Evolutionary conservation across 2,329 filamentous ascomycete genomes (phyloP).

Genomic region (Paramyrothecium sp.): DNA sequence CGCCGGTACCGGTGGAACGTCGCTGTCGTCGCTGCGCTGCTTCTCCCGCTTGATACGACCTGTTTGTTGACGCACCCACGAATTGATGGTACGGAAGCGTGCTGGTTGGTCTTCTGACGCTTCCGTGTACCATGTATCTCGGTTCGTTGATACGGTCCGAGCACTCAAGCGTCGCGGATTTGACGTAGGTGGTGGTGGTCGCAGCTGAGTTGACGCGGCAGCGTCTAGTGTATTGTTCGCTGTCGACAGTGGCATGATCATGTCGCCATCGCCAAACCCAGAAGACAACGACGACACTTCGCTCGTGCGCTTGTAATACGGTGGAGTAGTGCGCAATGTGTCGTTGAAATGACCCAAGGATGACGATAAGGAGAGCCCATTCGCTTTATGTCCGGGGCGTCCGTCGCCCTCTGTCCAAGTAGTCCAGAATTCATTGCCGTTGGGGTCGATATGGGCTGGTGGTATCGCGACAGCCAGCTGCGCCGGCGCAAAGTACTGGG

Average conservation of each 20-base stretch:
- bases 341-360: slow-evolving; percentile 10
- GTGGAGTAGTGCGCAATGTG: slow-evolving; percentile 12
- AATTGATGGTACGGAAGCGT: slow-evolving; percentile 56
- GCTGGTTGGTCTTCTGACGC: slow-evolving; percentile 53
- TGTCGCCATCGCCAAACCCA: slow-evolving; percentile 62
- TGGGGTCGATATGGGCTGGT: neutral
- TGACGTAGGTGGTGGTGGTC: slow-evolving; percentile 12
- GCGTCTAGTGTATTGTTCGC: slow-evolving; percentile 7
- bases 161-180: neutral
- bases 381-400: slow-evolving; percentile 2
- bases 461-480: neutral
- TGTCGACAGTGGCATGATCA: slow-evolving; percentile 41
- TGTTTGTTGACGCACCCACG: slow-evolving; percentile 66
- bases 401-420: neutral
- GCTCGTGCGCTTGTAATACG: slow-evolving; percentile 37
- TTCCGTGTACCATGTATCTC: slow-evolving; percentile 53
- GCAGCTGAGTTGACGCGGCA: slow-evolving; percentile 6
- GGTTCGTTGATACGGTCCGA: slow-evolving; percentile 11
- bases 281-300: slow-evolving; percentile 62
- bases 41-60: slow-evolving; percentile 49
- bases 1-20: slow-evolving; percentile 38
- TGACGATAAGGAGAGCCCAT: slow-evolving; percentile 4
- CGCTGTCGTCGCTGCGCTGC: slow-evolving; percentile 28
- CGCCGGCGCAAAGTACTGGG: neutral
- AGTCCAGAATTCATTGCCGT: neutral